phyloP scores from a whole-genome alignment of 495 filamentous ascomycete genomes.

The Daldinia decipiens region DNA sequence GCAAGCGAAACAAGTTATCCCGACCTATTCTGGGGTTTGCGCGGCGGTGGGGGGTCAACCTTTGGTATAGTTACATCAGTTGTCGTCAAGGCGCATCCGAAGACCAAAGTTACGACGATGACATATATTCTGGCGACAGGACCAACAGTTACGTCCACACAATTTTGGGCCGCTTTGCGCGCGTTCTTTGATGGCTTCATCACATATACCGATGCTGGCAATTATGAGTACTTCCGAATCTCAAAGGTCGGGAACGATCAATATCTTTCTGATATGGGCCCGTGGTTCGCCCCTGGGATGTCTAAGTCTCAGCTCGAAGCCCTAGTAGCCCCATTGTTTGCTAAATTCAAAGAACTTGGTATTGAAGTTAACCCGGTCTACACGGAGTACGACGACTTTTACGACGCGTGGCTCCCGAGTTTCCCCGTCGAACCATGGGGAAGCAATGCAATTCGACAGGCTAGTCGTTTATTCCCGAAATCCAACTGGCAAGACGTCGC shows the following conservation, averaged over 20 bases:
- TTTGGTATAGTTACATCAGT: conserved; percentile 68
- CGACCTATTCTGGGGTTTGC: conserved; percentile 74
- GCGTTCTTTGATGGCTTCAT: conserved; percentile 61
- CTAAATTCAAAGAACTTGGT: conserved; percentile 51
- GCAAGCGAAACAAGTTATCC: conserved; percentile 58
- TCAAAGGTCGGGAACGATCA: conserved; percentile 47
- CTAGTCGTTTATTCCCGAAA: conserved; percentile 58
- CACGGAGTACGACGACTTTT: conserved; percentile 60
- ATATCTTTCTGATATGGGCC: conserved; percentile 55
- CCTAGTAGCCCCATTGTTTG: conserved; percentile 59
- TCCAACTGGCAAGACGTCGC: conserved; percentile 50
- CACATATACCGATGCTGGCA: conserved; percentile 60
- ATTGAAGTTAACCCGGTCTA: conserved; percentile 55
- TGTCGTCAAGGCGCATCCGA: conserved; percentile 57
- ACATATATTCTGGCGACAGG: conserved; percentile 48
- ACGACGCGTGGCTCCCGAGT: conserved; percentile 56
- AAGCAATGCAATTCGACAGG: conserved; percentile 49
- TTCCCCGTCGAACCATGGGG: conserved; percentile 61
- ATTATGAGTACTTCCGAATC: conserved; percentile 63
- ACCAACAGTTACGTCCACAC: conserved; percentile 51
- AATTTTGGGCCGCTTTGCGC: conserved; percentile 62
- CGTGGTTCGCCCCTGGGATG: conserved; percentile 62
- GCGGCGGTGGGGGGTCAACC: conserved; percentile 68
- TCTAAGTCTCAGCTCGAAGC: conserved; percentile 54
- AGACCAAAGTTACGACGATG: conserved; percentile 53